Evolutionary conservation across 805 yeast genomes (phyloP).

Genomic region (Kodamaea kakaduensis): DNA sequence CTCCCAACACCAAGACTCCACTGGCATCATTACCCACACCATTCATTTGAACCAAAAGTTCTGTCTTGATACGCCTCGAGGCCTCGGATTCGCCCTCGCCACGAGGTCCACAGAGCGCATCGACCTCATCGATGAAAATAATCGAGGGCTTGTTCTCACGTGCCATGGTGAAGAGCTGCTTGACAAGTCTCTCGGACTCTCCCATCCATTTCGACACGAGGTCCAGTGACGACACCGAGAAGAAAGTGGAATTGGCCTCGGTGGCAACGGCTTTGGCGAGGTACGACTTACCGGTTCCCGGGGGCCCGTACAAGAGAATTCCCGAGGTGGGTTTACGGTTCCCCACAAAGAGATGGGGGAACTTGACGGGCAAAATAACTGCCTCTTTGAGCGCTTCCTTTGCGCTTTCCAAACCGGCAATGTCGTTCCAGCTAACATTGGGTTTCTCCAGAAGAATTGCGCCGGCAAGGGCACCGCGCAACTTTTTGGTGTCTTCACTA

Average conservation of each 20-base stretch:
- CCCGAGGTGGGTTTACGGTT: constrained; percentile 92
- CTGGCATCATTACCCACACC: constrained; percentile 95
- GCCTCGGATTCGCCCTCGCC: constrained; percentile 99
- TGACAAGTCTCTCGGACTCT: constrained; percentile 92
- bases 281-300: constrained; percentile 97
- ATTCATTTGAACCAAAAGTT: constrained; percentile 94
- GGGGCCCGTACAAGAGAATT: constrained; percentile 70
- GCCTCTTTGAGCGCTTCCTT: constrained; percentile 97
- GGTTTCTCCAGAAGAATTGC: constrained; percentile 92
- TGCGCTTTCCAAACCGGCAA: constrained; percentile 93
- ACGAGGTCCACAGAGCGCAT: constrained; percentile 95
- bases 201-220: constrained; percentile 99
- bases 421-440: constrained; percentile 89
- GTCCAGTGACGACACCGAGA: constrained; percentile 94
- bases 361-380: constrained; percentile 91
- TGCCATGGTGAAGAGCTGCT: constrained; percentile 93
- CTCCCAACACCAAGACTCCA: constrained; percentile 93
- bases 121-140: constrained; percentile 96
- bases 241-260: constrained; percentile 95
- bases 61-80: constrained; percentile 91
- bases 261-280: constrained; percentile 98
- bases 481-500: constrained; percentile 80
- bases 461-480: constrained; percentile 86
- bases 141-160: constrained; percentile 94
- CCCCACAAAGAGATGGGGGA: constrained; percentile 93